Conservation (phyloP, 2,329 filamentous ascomycete species). For the Fusarium verticillioides region DNA sequence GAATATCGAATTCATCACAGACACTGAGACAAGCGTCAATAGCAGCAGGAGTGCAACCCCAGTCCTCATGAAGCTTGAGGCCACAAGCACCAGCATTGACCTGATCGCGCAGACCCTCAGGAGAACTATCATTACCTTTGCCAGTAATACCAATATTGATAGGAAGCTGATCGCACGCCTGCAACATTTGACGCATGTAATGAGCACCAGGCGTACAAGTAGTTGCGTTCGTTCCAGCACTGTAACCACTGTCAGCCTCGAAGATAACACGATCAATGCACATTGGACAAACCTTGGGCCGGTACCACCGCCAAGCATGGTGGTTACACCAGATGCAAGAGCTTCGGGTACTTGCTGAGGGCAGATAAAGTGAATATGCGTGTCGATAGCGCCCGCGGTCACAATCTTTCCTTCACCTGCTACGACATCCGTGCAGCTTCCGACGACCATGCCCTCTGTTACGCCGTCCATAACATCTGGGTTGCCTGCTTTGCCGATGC, state of each 20-base stretch:
- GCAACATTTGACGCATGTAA: constrained; percentile 89
- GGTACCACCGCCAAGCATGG: constrained; percentile 89
- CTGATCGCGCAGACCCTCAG: constrained; percentile 79
- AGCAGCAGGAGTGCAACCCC: constrained; percentile 89
- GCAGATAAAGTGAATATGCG: constrained; percentile 94
- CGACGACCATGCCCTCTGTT: constrained; percentile 79
- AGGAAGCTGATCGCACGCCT: constrained; percentile 83
- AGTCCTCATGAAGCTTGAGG: constrained; percentile 95
- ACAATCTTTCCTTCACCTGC: constrained; percentile 91
- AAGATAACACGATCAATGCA: neutral
- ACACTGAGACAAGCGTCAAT: constrained; percentile 88
- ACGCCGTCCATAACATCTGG: constrained; percentile 97
- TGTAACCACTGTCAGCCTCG: constrained; percentile 47
- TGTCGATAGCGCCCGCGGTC: constrained; percentile 89
- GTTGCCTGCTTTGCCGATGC: constrained; percentile 94
- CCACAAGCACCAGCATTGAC: constrained; percentile 86
- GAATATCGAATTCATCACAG: constrained; percentile 91
- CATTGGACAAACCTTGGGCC: constrained; percentile 75
- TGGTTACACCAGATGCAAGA: constrained; percentile 87
- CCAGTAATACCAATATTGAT: constrained; percentile 92
- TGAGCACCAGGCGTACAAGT: constrained; percentile 90
- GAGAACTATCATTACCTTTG: constrained; percentile 88
- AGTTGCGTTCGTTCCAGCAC: constrained; percentile 88
- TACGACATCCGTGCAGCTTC: constrained; percentile 90
- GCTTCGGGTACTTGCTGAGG: constrained; percentile 90